A percentile compares a stretch with the other conserved stretches of the same genome.
These are phyloP conservation scores for Lippia alba DNA, from an alignment of 305 asterid species.

Conservation along the genomic window DNA sequence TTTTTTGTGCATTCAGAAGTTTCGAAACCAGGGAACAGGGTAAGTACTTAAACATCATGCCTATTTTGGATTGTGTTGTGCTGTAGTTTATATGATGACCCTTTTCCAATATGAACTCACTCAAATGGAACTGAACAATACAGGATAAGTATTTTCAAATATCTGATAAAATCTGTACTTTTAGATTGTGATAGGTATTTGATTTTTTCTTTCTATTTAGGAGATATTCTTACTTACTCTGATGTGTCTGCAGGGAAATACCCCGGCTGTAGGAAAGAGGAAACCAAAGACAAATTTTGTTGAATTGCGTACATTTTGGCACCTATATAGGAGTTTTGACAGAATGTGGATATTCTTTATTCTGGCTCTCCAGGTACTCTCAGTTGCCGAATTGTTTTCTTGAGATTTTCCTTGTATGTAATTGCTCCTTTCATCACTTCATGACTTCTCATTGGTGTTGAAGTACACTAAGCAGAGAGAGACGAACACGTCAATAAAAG, in stretches of 20 bases:
- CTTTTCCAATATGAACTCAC: background rate
- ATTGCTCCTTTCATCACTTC: conserved; percentile 31
- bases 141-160: conserved; percentile 17
- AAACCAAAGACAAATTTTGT: conserved; percentile 98
- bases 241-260: conserved; percentile 52
- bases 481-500: conserved; percentile 23
- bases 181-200: conserved; percentile 10
- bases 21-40: conserved; percentile 55
- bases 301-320: conserved; percentile 98
- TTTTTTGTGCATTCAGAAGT: conserved; percentile 82
- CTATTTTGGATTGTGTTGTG: background rate
- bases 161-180: conserved; percentile 22
- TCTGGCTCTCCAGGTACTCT: conserved; percentile 88
- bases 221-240: conserved; percentile 32
- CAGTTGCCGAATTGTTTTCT: conserved; percentile 19
- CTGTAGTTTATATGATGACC: conserved; percentile 1
- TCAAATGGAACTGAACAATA: background rate
- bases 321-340: conserved; percentile 92
- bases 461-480: conserved; percentile 17
- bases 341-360: conserved; percentile 94
- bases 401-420: conserved; percentile 6
- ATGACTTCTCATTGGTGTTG: conserved; percentile 14
- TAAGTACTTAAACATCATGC: conserved; percentile 14
- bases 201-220: background rate
- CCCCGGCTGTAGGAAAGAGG: conserved; percentile 65